Evolutionary conservation across 495 filamentous ascomycete genomes (phyloP).

Genomic region (Penicillium coprophilum): DNA sequence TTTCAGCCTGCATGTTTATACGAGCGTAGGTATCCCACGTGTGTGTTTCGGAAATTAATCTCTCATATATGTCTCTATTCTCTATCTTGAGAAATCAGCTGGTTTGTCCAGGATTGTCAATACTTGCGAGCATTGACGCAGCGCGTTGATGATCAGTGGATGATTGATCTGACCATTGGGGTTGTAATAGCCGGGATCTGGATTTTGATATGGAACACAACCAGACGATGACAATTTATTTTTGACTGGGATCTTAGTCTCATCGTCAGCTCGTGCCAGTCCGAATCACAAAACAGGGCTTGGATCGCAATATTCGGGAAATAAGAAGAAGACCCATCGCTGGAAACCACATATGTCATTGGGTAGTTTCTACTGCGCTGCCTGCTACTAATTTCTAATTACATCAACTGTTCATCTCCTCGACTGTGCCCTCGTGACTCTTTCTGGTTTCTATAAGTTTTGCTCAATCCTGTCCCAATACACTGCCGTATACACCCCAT

Average conservation of each 20-base stretch:
- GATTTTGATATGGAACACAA: background rate
- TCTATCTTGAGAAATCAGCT: background rate
- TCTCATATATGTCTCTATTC: background rate
- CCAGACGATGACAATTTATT: background rate
- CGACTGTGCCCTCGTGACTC: background rate
- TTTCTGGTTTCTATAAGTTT: background rate
- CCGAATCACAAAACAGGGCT: conserved; percentile 5
- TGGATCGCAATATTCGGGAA: background rate
- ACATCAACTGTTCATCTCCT: background rate
- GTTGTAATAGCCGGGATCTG: conserved; percentile 1
- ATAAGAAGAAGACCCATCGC: background rate
- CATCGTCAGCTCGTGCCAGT: conserved; percentile 8
- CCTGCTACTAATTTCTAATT: background rate
- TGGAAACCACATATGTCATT: background rate
- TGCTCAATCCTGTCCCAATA: background rate
- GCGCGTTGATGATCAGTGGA: background rate
- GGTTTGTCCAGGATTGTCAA: background rate
- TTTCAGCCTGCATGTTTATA: background rate
- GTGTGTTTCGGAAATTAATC: background rate
- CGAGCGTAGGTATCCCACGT: conserved; percentile 1
- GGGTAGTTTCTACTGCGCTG: background rate
- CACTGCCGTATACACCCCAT: background rate
- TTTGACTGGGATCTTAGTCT: background rate
- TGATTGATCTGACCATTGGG: background rate
- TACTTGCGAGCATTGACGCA: conserved; percentile 1